Evolutionary conservation across 768 basidiomycete species (phyloP).

Genomic region (Leccinum pellstonianum): DNA sequence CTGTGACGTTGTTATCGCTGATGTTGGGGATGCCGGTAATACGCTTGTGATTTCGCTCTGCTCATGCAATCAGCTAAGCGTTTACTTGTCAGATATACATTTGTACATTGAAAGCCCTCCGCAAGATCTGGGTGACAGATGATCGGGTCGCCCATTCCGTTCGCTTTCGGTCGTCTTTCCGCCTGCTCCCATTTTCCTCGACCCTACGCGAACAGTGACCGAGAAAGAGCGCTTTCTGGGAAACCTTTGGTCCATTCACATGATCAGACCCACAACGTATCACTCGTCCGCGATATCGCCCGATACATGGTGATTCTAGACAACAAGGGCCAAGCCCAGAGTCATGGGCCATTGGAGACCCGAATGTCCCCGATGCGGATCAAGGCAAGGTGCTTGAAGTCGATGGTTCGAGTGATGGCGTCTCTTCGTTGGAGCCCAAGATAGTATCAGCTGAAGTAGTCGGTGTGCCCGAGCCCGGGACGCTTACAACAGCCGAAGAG

Average conservation of each 20-base stretch:
- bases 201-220: slow-evolving; percentile 57
- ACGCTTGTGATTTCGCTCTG: slow-evolving; percentile 3
- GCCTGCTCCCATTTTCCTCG: slow-evolving; percentile 61
- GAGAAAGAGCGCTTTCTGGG: slow-evolving; percentile 85
- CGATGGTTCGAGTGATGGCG: too few species aligned
- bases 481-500: too few species aligned
- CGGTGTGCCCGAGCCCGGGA: too few species aligned
- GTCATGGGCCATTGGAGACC: too few species aligned
- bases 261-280: too few species aligned
- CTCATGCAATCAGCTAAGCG: slow-evolving; percentile 8
- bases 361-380: too few species aligned
- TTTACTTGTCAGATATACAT: slow-evolving; percentile 38
- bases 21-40: slow-evolving; percentile 82
- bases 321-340: too few species aligned
- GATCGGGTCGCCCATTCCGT: slow-evolving; percentile 86
- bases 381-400: too few species aligned
- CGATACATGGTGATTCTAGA: too few species aligned
- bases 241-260: slow-evolving; percentile 67
- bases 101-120: slow-evolving; percentile 73
- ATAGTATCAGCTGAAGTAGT: too few species aligned
- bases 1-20: slow-evolving; percentile 79
- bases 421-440: too few species aligned
- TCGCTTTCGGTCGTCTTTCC: slow-evolving; percentile 76
- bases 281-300: too few species aligned
- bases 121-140: slow-evolving; percentile 77